Evolutionary conservation across 2,329 filamentous ascomycete species (phyloP).

Genomic region (Xylariaceae sp.): DNA sequence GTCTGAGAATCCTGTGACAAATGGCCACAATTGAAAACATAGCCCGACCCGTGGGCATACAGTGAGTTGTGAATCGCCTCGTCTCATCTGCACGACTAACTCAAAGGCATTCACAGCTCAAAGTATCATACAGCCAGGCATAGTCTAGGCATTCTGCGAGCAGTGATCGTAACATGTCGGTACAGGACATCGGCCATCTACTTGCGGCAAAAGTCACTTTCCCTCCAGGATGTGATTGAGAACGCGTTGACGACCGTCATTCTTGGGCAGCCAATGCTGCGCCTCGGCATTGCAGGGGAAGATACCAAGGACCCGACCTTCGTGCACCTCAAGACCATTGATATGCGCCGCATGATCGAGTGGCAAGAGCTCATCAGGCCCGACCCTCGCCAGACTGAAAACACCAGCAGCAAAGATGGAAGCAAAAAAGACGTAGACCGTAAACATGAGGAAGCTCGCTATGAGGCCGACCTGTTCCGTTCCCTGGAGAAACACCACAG

Average conservation of each 20-base stretch:
- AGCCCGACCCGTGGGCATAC: constrained; percentile 17
- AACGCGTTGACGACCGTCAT: constrained; percentile 26
- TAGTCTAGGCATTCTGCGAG: constrained; percentile 41
- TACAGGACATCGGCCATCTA: constrained; percentile 31
- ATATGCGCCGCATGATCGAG: constrained; percentile 40
- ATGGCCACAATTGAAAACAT: constrained; percentile 14
- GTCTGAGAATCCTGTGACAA: not conserved
- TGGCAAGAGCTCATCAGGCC: constrained; percentile 24
- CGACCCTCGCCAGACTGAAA: not conserved
- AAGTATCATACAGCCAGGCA: constrained; percentile 38
- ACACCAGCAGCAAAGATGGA: not conserved
- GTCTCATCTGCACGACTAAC: not conserved
- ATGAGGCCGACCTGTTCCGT: constrained; percentile 29
- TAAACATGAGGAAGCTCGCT: not conserved
- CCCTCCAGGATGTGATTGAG: constrained; percentile 10
- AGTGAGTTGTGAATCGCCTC: constrained; percentile 13
- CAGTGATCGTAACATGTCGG: constrained; percentile 41
- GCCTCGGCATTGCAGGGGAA: constrained; percentile 43
- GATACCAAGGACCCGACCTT: constrained; percentile 41
- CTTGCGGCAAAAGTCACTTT: constrained; percentile 8
- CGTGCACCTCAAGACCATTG: constrained; percentile 38
- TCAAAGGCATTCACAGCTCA: constrained; percentile 6
- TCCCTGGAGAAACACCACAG: constrained; percentile 36
- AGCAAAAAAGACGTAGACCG: not conserved
- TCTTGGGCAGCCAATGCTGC: constrained; percentile 41